Evolutionary conservation across 1,284 basidiomycete species (phyloP).

Genomic region (Naganishia liquefaciens): DNA sequence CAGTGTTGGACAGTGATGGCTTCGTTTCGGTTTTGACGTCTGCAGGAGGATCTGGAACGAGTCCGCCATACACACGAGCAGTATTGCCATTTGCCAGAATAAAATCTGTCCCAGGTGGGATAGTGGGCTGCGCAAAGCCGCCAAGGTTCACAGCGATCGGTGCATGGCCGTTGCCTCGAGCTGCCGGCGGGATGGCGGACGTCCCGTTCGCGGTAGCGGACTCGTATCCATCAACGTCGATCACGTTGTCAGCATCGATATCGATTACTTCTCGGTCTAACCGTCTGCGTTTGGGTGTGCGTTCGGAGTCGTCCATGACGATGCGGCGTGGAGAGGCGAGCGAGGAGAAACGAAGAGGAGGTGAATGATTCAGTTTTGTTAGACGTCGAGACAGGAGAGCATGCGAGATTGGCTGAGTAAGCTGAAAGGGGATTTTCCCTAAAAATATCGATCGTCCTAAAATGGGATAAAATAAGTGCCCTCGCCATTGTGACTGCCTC

Average conservation of each 20-base stretch:
- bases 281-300: conserved; percentile 6
- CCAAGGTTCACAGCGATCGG: conserved; percentile 4
- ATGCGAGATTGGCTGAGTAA: too few relatives aligned
- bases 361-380: too few relatives aligned
- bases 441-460: not conserved
- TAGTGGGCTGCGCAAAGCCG: not conserved
- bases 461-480: too few relatives aligned
- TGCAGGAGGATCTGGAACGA: not conserved
- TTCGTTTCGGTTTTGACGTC: conserved; percentile 7
- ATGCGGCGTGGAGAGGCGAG: not conserved
- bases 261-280: conserved; percentile 5
- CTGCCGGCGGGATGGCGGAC: not conserved
- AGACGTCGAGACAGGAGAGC: too few relatives aligned
- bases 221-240: conserved; percentile 3
- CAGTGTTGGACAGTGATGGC: not conserved
- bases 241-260: conserved; percentile 9
- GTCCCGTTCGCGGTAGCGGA: not conserved
- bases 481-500: too few relatives aligned
- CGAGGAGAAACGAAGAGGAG: not conserved
- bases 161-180: not conserved
- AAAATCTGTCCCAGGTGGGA: not conserved
- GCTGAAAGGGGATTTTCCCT: not conserved
- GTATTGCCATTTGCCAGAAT: not conserved
- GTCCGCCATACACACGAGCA: not conserved
- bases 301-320: conserved; percentile 12